Evolutionary conservation across 2,329 filamentous ascomycete genomes (phyloP).

Genomic region (Rutstroemia sp.): DNA sequence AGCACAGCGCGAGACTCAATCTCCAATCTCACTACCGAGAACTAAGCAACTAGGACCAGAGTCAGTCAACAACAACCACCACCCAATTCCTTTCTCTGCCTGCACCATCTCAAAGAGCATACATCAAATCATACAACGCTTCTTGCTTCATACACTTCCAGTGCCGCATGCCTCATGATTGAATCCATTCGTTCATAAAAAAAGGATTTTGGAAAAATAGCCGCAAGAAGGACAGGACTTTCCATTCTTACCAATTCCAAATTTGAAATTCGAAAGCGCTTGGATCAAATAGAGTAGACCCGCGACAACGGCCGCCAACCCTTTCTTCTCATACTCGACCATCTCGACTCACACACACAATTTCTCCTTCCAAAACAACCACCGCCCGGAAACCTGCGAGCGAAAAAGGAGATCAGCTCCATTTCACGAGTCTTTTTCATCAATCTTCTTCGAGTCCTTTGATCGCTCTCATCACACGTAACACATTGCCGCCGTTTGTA

Average conservation of each 20-base stretch:
- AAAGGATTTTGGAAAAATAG: not conserved
- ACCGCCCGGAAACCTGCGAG: not conserved
- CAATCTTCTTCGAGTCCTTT: not conserved
- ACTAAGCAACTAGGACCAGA: too few relatives aligned
- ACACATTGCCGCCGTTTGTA: constrained; percentile 15
- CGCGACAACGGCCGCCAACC: not conserved
- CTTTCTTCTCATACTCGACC: not conserved
- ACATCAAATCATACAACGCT: too few relatives aligned
- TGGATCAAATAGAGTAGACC: not conserved
- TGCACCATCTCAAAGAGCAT: too few relatives aligned
- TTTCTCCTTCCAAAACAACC: not conserved
- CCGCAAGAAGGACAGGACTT: not conserved
- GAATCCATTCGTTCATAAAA: too few relatives aligned
- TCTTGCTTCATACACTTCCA: too few relatives aligned
- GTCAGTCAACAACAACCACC: too few relatives aligned
- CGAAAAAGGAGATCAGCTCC: too few relatives aligned
- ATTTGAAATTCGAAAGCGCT: not conserved
- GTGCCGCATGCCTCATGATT: too few relatives aligned
- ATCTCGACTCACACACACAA: not conserved
- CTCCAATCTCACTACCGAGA: too few relatives aligned
- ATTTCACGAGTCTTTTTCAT: not conserved
- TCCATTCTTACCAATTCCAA: not conserved
- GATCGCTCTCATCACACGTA: constrained; percentile 1
- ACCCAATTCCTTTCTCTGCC: too few relatives aligned
- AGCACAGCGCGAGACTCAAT: too few relatives aligned